phyloP scores from a whole-genome alignment of 345 rosid species.

The Rhodamnia argentea region DNA sequence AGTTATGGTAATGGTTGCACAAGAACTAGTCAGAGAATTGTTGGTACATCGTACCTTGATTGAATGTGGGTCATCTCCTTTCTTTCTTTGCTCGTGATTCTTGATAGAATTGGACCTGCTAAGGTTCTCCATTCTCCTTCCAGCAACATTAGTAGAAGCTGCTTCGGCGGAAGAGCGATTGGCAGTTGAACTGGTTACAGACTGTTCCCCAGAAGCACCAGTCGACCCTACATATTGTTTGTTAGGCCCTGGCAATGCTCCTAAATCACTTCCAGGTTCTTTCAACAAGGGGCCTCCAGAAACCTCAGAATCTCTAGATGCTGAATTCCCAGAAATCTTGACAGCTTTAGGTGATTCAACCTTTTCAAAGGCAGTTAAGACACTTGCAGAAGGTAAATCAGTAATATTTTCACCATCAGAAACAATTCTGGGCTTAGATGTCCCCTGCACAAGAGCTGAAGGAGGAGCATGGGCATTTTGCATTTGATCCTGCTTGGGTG shows the following conservation, averaged over 20 bases:
- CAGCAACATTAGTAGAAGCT: slow-evolving; percentile 14
- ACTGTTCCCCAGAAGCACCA: slow-evolving; percentile 8
- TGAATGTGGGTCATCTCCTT: slow-evolving; percentile 23
- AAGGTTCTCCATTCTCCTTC: slow-evolving; percentile 22
- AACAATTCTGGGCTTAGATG: slow-evolving; percentile 34
- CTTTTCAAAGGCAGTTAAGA: slow-evolving; percentile 25
- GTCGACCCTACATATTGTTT: slow-evolving; percentile 7
- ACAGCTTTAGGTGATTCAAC: slow-evolving; percentile 28
- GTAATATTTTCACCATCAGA: slow-evolving; percentile 29
- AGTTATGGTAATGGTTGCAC: background rate
- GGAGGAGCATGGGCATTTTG: slow-evolving; percentile 20
- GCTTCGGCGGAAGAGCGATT: slow-evolving; percentile 14
- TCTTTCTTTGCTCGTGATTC: slow-evolving; percentile 17
- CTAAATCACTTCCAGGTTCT: slow-evolving; percentile 19
- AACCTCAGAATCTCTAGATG: slow-evolving; percentile 25
- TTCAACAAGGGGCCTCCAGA: slow-evolving; percentile 22
- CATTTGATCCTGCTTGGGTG: slow-evolving; percentile 17
- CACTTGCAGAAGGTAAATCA: slow-evolving; percentile 13
- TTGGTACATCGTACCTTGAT: slow-evolving; percentile 28
- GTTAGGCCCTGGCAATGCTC: slow-evolving; percentile 9
- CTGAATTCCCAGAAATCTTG: slow-evolving; percentile 24
- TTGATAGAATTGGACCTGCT: slow-evolving; percentile 44
- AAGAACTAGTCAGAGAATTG: background rate
- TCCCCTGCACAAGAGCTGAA: slow-evolving; percentile 32
- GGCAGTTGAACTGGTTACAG: slow-evolving; percentile 8